Base-by-base conservation (phyloP, 768 basidiomycete genomes). In the Jaapia argillacea region DNA sequence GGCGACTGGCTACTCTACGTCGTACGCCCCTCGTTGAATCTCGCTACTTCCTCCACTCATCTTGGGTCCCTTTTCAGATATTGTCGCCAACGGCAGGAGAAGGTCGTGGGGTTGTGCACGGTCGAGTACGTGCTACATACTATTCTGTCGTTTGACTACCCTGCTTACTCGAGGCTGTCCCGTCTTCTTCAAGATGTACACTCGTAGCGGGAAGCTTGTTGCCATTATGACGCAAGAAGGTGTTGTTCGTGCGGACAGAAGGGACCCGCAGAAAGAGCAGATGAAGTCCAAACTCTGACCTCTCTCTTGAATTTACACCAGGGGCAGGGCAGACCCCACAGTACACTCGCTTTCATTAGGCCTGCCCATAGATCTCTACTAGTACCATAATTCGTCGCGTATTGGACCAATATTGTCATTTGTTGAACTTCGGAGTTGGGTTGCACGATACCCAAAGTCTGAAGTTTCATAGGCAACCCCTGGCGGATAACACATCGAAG, bases 141-240 rank as follows among this genome's bases (percentile, higher is more conserved):
- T 18, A 6, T 21, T 28, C 18, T 13, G 22, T 20, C 26, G 4
- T 26, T 20, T 44, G n/a, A 36, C n/a, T n/a, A n/a, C n/a, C n/a
- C n/a, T n/a, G n/a, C 22, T n/a, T 16, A 13, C 33, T 20, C 25
- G 37, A 41, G 43, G 12, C 44, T 27, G 36, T 42, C 18, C 45
- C n/a, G n/a, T n/a, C n/a, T n/a, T n/a, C 24, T 33, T 46, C 6
- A 28, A 88, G 83, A 61, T 89, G 54, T 89, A 82, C 56, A 77
- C 77, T n/a, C 75, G 69, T 22, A 57, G 61, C 21, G 85, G 86
- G 5, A 71, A 55, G 4, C 63, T 89, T 10, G 69, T 88, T 21
- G 87, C 85, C n/a, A 75, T 85, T 10, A 79, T 75, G 23, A 76
- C 81, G 21, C 87, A 90, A 56, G 87, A 89, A 65, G 87, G 86